Evolutionary conservation across 2,329 filamentous ascomycete species (phyloP), one percentile per base, ranked within the genome.

Genomic region (Berkeleyomyces basicola): DNA sequence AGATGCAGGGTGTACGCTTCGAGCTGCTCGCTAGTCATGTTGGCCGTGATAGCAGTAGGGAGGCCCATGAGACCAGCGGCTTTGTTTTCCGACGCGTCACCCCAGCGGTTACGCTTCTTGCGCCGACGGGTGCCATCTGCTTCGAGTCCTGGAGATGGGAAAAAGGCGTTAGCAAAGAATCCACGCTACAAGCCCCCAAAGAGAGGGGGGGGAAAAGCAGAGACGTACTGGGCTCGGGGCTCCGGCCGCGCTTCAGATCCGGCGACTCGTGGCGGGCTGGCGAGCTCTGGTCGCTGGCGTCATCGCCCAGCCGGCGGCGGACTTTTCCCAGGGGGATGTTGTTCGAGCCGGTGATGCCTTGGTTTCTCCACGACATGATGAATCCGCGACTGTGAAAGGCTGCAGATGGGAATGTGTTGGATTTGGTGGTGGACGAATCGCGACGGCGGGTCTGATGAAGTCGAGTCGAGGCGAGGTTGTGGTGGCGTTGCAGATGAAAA

Each of bases 21-120:
- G 62, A 97, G 83, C 79, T 99, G 93, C 76, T 99, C 93, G 72
- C 87, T 92, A 63, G 93, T 99, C 90, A 99, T 99, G 76, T 92
- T 91, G 66, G 91, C 90, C 75, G 92, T 85, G 73, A 99, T 97
- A 71, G 92, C 90, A 14, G 93, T 99, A 37, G 93, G 90, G 68
- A 99, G 81, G 64, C 93, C 93, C 91, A 99, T 97, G 66, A 99
- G 81, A 67, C 93, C 93, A 64, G 93, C 93, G 65, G 93, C 93
- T 80, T 99, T 99, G 78, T 99, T 99, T 76, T 99, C 93, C 62
- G 90, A 87, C 66, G 89, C 89, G 75, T 97, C 92, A 68, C 93
- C 93, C 93, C 93, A 99, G 72, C 93, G 86, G 74, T 99, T 99
- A 74, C 92, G 87, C 86, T 96, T 97, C 85, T 95, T 96, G 74